Conservation (phyloP, 2,329 filamentous ascomycete species). For the Ophiostoma piceae region DNA sequence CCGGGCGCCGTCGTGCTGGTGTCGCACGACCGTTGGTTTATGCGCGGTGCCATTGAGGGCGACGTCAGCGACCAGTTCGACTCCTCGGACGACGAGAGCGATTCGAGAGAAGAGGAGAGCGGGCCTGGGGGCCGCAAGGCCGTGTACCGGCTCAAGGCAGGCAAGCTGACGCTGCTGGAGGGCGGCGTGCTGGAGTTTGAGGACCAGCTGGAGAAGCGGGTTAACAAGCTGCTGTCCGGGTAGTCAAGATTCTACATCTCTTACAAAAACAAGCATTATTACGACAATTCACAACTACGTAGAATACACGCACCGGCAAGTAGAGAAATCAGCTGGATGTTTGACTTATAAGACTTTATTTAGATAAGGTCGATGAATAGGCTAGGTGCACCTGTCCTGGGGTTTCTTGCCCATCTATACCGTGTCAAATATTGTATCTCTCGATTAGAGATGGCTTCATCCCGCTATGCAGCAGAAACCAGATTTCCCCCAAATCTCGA, state of each 20-base stretch:
- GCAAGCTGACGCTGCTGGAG: background rate
- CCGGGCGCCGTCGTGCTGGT: constrained; percentile 53
- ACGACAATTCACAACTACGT: too few relatives aligned
- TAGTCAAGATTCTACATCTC: background rate
- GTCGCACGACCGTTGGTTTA: constrained; percentile 73
- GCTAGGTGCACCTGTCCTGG: too few relatives aligned
- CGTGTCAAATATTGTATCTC: too few relatives aligned
- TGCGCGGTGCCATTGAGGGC: constrained; percentile 67
- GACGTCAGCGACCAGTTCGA: constrained; percentile 30
- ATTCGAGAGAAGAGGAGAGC: background rate
- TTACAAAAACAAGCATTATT: background rate
- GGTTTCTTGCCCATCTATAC: too few relatives aligned
- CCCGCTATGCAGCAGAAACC: too few relatives aligned
- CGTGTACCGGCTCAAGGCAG: background rate
- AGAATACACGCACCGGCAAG: too few relatives aligned
- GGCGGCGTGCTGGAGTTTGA: background rate
- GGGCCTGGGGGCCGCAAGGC: background rate
- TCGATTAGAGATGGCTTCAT: too few relatives aligned
- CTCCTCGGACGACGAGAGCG: background rate
- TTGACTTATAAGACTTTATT: too few relatives aligned
- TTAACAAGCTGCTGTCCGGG: background rate
- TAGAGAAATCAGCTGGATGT: too few relatives aligned
- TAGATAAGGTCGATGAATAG: too few relatives aligned
- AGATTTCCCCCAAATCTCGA: too few relatives aligned
- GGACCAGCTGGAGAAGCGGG: background rate